Evolutionary conservation across 331 rosid genomes (phyloP).

Genomic region (Rhamnella rubrinervis): DNA sequence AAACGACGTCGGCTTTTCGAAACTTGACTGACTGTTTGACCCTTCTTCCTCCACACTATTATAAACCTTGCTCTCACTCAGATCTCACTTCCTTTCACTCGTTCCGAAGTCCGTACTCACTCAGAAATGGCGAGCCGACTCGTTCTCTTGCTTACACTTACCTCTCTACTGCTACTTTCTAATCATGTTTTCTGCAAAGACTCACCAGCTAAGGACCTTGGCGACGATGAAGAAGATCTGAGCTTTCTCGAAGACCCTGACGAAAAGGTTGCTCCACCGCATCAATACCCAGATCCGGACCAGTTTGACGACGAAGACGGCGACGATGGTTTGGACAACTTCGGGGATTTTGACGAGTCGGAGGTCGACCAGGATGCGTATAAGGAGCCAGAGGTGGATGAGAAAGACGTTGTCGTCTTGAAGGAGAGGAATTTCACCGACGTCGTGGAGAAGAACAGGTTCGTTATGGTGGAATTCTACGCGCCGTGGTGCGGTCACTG

Average conservation of each 20-base stretch:
- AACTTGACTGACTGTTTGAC: background rate
- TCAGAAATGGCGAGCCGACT: slow-evolving; percentile 58
- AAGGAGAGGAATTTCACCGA: slow-evolving; percentile 75
- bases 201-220: slow-evolving; percentile 19
- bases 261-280: slow-evolving; percentile 17
- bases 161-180: slow-evolving; percentile 65
- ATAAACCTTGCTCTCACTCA: slow-evolving; percentile 24
- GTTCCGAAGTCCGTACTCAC: background rate
- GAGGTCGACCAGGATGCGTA: slow-evolving; percentile 41
- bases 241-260: slow-evolving; percentile 79
- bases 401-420: slow-evolving; percentile 86
- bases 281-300: slow-evolving; percentile 46
- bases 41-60: background rate
- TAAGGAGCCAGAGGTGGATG: slow-evolving; percentile 68
- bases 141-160: slow-evolving; percentile 42
- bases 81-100: slow-evolving; percentile 37
- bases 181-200: slow-evolving; percentile 46
- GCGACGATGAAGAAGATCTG: slow-evolving; percentile 75
- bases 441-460: slow-evolving; percentile 51
- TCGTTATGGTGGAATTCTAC: slow-evolving; percentile 91
- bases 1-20: slow-evolving; percentile 12
- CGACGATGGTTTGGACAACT: slow-evolving; percentile 52
- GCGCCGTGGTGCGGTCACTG: slow-evolving; percentile 99
- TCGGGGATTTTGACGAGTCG: slow-evolving; percentile 53
- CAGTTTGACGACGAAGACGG: slow-evolving; percentile 29